These are phyloP conservation scores for Nicotiana noctiflora DNA, from an alignment of 257 asterid species.

Conservation along the genomic window DNA sequence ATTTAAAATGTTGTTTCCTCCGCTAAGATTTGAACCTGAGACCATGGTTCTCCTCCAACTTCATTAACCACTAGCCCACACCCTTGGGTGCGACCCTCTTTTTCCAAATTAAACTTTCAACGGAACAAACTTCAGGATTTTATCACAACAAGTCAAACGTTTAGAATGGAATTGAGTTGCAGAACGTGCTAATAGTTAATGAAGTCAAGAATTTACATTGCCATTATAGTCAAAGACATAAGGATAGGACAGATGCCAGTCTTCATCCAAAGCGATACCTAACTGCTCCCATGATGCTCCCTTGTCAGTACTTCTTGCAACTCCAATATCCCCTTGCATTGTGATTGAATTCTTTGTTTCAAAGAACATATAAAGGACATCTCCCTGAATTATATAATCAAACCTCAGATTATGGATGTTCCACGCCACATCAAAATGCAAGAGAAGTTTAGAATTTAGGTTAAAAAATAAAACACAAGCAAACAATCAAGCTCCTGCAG, in stretches of 20 bases:
- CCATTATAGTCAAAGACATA: slow-evolving; percentile 78
- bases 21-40: too few species aligned
- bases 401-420: slow-evolving; percentile 16
- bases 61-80: too few species aligned
- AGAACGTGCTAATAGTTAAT: neutral
- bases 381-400: slow-evolving; percentile 49
- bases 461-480: neutral
- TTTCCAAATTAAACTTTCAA: neutral
- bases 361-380: slow-evolving; percentile 60
- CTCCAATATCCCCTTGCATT: slow-evolving; percentile 96
- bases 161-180: neutral
- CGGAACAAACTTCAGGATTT: neutral
- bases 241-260: slow-evolving; percentile 97
- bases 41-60: too few species aligned
- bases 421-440: neutral
- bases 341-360: slow-evolving; percentile 87
- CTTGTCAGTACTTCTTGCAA: slow-evolving; percentile 66
- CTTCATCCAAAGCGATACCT: slow-evolving; percentile 87
- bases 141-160: neutral
- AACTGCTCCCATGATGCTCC: slow-evolving; percentile 93
- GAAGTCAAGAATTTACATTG: slow-evolving; percentile 47
- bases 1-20: too few species aligned
- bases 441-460: neutral
- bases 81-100: neutral
- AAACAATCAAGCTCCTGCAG: neutral